phyloP scores from a whole-genome alignment of 2,329 filamentous ascomycete species.

The Coniochaeta sp. region DNA sequence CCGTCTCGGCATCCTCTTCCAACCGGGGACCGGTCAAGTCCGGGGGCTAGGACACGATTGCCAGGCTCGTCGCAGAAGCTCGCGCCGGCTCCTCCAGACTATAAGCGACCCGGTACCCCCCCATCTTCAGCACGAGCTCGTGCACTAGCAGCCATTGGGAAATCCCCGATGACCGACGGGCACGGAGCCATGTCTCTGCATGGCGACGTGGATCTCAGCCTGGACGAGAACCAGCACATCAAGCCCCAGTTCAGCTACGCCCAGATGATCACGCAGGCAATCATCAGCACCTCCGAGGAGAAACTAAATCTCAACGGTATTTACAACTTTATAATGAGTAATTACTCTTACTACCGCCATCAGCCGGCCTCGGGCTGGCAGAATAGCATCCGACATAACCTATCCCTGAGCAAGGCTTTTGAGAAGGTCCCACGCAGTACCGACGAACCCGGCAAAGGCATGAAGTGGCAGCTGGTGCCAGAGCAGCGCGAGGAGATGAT shows the following conservation, averaged over 20 bases:
- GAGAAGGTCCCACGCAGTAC: slow-evolving; percentile 87
- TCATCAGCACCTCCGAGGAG: slow-evolving; percentile 77
- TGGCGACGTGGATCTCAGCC: slow-evolving; percentile 65
- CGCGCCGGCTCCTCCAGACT: slow-evolving; percentile 53
- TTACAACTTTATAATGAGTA: slow-evolving; percentile 84
- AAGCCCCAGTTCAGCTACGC: slow-evolving; percentile 97
- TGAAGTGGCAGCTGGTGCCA: slow-evolving; percentile 95
- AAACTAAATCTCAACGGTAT: slow-evolving; percentile 89
- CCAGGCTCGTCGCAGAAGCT: slow-evolving; percentile 39
- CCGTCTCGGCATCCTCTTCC: slow-evolving; percentile 18
- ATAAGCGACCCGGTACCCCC: slow-evolving; percentile 55
- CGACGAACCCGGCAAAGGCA: slow-evolving; percentile 94
- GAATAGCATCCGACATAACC: slow-evolving; percentile 95
- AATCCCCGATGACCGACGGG: slow-evolving; percentile 30
- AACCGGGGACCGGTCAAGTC: slow-evolving; percentile 18
- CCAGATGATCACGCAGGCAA: slow-evolving; percentile 93
- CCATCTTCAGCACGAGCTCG: slow-evolving; percentile 39
- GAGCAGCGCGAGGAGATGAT: slow-evolving; percentile 84
- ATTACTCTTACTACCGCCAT: slow-evolving; percentile 89
- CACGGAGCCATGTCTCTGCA: slow-evolving; percentile 37
- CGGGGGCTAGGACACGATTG: slow-evolving; percentile 18
- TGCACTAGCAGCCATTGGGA: slow-evolving; percentile 20
- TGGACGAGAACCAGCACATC: slow-evolving; percentile 79
- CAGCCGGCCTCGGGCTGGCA: slow-evolving; percentile 74
- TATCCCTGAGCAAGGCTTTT: slow-evolving; percentile 92